Base-by-base conservation (phyloP, 306 rosid species). In the Trichosanthes cucumerina region DNA sequence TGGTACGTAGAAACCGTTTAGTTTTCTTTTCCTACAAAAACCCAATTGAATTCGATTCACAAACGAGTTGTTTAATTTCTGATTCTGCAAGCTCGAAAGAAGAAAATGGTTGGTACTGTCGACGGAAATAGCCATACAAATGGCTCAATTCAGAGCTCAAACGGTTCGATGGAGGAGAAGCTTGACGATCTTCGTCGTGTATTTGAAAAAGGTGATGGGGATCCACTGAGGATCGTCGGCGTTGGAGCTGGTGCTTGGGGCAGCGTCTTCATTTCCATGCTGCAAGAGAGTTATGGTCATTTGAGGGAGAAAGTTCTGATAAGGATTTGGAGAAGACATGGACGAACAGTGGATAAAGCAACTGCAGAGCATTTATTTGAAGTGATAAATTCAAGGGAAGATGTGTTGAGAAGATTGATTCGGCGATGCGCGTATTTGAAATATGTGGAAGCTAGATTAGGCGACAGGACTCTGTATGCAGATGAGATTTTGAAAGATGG, bases 211-310 rank as follows among this genome's bases (percentile, higher is more conserved):
- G 85, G 86, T 9, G 91, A 94, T 47, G 94, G 89, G 79, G 98
- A 92, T 87, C 98, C 98, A 0, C 80, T 94, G 60, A 84, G 90
- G 86, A 94, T 94, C 70, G 98, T 92, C 77, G 91, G 97, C 54
- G 92, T 92, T 3, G 98, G 98, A 57, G 98, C 97, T 23, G 98
- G 98, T 71, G 98, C 98, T 79, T 94, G 98, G 98, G 98, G 98
- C 43, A 92, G 98, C 79, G 98, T 94, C 9, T 94, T 94, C 82
- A 86, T 81, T 46, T 94, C 97, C 78, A 88, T 92, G 97, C 78
- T 94, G 83, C 98, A 92, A 50, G 96, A 94, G 18, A 84, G 86
- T 79, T 94, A 92, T 79, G 96, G 97, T 73, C 85, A 85, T 68
- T 83, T 94, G 44, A 87, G 98, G 83, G 93, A 92, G 0, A 90